These are phyloP conservation scores for Debaryomycetaceae sp. DNA, from an alignment of 1,139 yeast species.

Conservation along the genomic window DNA sequence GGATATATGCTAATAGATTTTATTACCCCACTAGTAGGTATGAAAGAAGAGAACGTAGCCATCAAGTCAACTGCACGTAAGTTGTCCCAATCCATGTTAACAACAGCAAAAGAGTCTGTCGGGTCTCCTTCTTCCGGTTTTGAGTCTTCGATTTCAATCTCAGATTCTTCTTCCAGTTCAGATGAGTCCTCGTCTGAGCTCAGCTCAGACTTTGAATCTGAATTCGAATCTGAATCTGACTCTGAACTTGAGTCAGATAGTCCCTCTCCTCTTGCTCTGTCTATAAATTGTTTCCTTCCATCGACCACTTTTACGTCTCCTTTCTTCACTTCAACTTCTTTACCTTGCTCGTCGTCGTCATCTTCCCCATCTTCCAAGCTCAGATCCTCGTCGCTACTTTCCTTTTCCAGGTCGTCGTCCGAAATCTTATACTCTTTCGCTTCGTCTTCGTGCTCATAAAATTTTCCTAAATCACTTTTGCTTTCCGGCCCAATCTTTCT, in stretches of 20 bases:
- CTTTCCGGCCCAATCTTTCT: conserved; percentile 50
- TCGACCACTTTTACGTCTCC: conserved; percentile 6
- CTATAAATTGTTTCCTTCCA: conserved; percentile 35
- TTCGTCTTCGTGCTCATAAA: conserved; percentile 52
- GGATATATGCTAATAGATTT: conserved; percentile 77
- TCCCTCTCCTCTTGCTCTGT: conserved; percentile 71
- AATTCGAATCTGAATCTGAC: conserved; percentile 23
- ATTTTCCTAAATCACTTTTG: conserved; percentile 55
- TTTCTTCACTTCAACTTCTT: conserved; percentile 13
- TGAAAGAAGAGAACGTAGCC: conserved; percentile 88
- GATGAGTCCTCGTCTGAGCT: conserved; percentile 20
- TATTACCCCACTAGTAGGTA: conserved; percentile 73
- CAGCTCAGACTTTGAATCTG: conserved; percentile 27
- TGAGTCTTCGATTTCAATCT: conserved; percentile 51
- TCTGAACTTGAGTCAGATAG: conserved; percentile 22
- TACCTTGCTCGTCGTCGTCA: conserved; percentile 16
- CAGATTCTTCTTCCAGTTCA: conserved; percentile 44
- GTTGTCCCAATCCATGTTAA: conserved; percentile 97
- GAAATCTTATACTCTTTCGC: too few relatives aligned
- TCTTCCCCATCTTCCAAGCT: conserved; percentile 9
- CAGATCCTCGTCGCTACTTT: not conserved
- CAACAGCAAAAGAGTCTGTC: conserved; percentile 78
- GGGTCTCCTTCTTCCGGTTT: conserved; percentile 87
- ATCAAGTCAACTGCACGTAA: conserved; percentile 78
- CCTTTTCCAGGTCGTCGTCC: conserved; percentile 6